Conservation (phyloP, 805 yeast species). For the Candida coquimbonensis region DNA sequence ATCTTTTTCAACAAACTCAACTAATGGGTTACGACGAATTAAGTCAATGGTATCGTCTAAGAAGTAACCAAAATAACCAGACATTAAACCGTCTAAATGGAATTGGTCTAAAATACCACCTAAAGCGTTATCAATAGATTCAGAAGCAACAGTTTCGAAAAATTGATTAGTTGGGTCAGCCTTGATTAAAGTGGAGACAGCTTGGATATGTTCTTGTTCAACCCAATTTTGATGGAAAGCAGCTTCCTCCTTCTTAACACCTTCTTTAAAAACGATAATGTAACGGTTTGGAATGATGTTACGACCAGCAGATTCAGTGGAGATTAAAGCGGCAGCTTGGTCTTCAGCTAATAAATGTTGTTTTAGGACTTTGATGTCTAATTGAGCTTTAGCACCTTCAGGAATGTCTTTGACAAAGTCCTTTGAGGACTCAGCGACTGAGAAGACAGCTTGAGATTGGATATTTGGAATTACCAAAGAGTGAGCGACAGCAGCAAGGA, state of each 20-base stretch:
- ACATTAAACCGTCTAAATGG: constrained; percentile 47
- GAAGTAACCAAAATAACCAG: constrained; percentile 85
- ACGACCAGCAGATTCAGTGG: constrained; percentile 34
- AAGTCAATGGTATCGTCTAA: constrained; percentile 66
- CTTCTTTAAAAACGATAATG: constrained; percentile 78
- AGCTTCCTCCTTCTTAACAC: constrained; percentile 43
- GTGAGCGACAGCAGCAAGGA: constrained; percentile 32
- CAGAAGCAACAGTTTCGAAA: constrained; percentile 27
- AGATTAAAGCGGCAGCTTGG: constrained; percentile 40
- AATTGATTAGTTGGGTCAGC: constrained; percentile 30
- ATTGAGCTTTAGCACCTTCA: constrained; percentile 13
- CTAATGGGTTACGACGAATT: constrained; percentile 58
- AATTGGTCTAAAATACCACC: constrained; percentile 61
- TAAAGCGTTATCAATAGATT: constrained; percentile 21
- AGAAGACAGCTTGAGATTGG: constrained; percentile 30
- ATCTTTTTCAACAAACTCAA: constrained; percentile 70
- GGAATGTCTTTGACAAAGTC: constrained; percentile 11
- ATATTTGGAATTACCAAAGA: constrained; percentile 61
- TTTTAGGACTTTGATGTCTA: constrained; percentile 13
- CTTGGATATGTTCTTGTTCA: constrained; percentile 41
- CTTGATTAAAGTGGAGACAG: constrained; percentile 30
- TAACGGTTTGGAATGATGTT: constrained; percentile 65
- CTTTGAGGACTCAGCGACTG: constrained; percentile 10
- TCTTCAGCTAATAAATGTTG: constrained; percentile 11
- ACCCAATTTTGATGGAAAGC: constrained; percentile 67